Evolutionary conservation across 108 stramenopile genomes (phyloP), one percentile per base, ranked within the genome.

Genomic region (Conticribra guillardii): DNA sequence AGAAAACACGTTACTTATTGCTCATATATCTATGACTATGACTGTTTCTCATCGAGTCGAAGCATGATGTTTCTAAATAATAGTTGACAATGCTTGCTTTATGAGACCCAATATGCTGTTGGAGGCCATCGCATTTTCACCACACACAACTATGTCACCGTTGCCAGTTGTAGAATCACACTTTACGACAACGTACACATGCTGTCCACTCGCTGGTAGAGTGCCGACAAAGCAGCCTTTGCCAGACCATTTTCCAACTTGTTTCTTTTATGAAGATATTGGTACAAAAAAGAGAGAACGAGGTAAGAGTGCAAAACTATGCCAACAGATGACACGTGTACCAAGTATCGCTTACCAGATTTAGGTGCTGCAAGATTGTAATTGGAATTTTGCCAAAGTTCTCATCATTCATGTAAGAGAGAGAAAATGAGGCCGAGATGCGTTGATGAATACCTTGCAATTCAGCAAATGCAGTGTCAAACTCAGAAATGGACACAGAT

Each of bases 401-500:
- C 19, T 79, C 60, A 45, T 46, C 71, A 58, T 45, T 73, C 23
- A 46, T 62, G 14, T 46, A 60, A 21, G 57, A 73, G 34, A 70
- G 60, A n/a, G 64, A 71, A 56, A 49, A 76, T 30, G 60, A 60
- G 45, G 64, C 68, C 47, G 73, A 68, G 21, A 48, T 54, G 60
- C 85, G 84, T 41, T 89, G 82, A 28, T 87, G 83, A 58, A 92
- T 87, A 41, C 93, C 87, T 66, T 90, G 83, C 63, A 94, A 66
- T 32, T 81, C 72, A 28, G 47, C 46, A 29, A 86, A 60, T 5
- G 58, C 60, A 2, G 49, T 32, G 50, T 89, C 90, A 76, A 91
- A 94, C 18, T 89, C 85, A 44, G 31, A 44, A 41, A 59, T 58
- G 18, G 37, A 48, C n/a, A 48, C 62, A 14, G 68, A 55, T 14